phyloP scores from a whole-genome alignment of 2,329 filamentous ascomycete species.

The Coniochaeta ligniaria region DNA sequence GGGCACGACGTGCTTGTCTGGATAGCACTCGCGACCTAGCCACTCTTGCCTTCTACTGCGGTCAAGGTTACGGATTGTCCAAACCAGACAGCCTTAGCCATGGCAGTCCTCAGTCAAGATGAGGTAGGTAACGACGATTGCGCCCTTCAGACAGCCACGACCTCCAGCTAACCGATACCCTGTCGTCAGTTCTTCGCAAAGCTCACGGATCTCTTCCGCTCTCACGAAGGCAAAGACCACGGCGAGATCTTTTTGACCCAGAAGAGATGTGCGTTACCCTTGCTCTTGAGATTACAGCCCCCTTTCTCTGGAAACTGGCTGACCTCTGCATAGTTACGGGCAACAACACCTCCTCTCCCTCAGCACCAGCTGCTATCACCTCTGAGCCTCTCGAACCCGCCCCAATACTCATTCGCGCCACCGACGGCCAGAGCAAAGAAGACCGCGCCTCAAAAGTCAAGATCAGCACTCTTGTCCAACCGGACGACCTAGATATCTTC shows the following conservation, averaged over 20 bases:
- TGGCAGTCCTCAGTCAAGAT: slow-evolving; percentile 30
- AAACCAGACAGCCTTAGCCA: slow-evolving; percentile 3
- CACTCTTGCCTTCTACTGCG: background rate
- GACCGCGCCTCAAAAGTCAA: slow-evolving; percentile 56
- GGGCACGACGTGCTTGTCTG: slow-evolving; percentile 1
- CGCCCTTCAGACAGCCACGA: background rate
- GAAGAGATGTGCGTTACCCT: slow-evolving; percentile 55
- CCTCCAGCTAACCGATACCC: slow-evolving; percentile 6
- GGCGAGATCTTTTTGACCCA: slow-evolving; percentile 70
- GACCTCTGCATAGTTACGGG: slow-evolving; percentile 29
- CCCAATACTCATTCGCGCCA: slow-evolving; percentile 75
- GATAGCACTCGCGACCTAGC: background rate
- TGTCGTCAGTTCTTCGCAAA: slow-evolving; percentile 63
- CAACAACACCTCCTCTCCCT: slow-evolving; percentile 31
- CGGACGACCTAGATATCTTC: slow-evolving; percentile 70
- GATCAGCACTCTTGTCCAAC: slow-evolving; percentile 74
- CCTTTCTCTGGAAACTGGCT: background rate
- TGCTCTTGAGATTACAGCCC: background rate
- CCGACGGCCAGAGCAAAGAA: slow-evolving; percentile 65
- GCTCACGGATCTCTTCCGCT: slow-evolving; percentile 60
- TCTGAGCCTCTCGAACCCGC: slow-evolving; percentile 50
- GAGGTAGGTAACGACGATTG: slow-evolving; percentile 20
- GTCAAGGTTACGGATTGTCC: background rate
- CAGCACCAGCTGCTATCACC: slow-evolving; percentile 49
- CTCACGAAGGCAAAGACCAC: slow-evolving; percentile 61